Conservation (phyloP, 164 flowering plant species). For the Macadamia tetraphylla region DNA sequence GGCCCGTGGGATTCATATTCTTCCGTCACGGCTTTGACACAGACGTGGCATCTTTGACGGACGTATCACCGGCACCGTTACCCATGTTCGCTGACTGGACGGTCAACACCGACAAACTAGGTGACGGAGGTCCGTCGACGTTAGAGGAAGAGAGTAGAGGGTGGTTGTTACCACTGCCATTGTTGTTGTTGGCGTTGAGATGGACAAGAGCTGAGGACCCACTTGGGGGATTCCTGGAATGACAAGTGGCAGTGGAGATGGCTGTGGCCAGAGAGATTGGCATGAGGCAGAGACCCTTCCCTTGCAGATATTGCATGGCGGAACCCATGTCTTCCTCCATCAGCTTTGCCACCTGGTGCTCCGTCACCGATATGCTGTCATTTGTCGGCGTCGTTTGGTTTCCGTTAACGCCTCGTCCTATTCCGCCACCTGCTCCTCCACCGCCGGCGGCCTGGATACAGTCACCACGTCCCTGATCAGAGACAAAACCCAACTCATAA, state of each 20-base stretch:
- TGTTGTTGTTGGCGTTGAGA: no score
- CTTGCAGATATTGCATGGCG: conserved; percentile 97
- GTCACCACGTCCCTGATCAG: conserved; percentile 38
- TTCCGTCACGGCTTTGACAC: conserved; percentile 47
- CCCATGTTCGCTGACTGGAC: conserved; percentile 59
- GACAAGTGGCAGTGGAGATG: conserved; percentile 74
- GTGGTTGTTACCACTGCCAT: not conserved
- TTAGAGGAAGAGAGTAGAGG: conserved; percentile 8
- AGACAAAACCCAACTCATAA: not conserved
- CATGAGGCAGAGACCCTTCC: conserved; percentile 96
- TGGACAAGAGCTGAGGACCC: no score
- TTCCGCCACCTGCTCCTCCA: conserved; percentile 14
- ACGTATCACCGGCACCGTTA: conserved; percentile 31
- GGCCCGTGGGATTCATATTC: no score
- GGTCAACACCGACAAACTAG: conserved; percentile 62
- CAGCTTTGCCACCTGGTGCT: conserved; percentile 81
- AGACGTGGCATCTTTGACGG: conserved; percentile 56
- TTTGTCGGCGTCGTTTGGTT: conserved; percentile 43
- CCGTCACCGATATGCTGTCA: conserved; percentile 59
- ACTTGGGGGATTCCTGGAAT: conserved; percentile 30
- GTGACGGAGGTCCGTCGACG: conserved; percentile 47
- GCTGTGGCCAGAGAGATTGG: conserved; percentile 94
- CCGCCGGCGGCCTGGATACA: conserved; percentile 27
- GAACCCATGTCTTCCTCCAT: conserved; percentile 97
- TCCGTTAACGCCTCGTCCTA: conserved; percentile 31